These are phyloP conservation scores for Mycena haematopus DNA, from an alignment of 768 basidiomycete genomes.

Conservation along the genomic window DNA sequence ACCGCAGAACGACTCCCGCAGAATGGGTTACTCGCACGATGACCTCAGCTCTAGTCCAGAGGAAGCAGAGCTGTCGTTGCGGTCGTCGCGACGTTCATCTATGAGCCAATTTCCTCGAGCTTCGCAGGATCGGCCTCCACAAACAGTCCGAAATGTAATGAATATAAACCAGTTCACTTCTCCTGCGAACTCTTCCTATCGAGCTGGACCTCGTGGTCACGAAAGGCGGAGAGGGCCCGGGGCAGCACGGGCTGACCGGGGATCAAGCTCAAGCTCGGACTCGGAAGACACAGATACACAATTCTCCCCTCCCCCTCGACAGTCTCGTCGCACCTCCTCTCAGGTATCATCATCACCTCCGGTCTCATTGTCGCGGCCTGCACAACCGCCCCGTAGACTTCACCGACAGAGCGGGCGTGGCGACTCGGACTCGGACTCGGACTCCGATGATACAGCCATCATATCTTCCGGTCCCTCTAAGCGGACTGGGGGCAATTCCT, in stretches of 20 bases:
- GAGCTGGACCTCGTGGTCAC: not conserved
- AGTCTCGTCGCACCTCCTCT: not conserved
- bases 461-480: not conserved
- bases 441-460: not conserved
- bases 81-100: not conserved
- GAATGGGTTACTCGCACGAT: not conserved
- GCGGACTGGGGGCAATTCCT: not conserved
- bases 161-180: not conserved
- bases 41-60: conserved; percentile 16
- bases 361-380: not conserved
- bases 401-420: not conserved
- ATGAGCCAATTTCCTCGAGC: not conserved
- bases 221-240: too few relatives aligned
- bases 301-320: not conserved
- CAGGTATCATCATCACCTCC: not conserved
- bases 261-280: not conserved
- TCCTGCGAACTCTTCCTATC: not conserved
- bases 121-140: not conserved
- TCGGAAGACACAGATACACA: not conserved
- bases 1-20: not conserved
- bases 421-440: not conserved
- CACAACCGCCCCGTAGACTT: not conserved
- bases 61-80: not conserved
- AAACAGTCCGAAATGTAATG: not conserved
- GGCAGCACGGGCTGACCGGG: not conserved